Evolutionary conservation across 192 early-diverging fungal species (phyloP), one percentile per base, ranked within the genome.

Genomic region (Coemansia sp.): DNA sequence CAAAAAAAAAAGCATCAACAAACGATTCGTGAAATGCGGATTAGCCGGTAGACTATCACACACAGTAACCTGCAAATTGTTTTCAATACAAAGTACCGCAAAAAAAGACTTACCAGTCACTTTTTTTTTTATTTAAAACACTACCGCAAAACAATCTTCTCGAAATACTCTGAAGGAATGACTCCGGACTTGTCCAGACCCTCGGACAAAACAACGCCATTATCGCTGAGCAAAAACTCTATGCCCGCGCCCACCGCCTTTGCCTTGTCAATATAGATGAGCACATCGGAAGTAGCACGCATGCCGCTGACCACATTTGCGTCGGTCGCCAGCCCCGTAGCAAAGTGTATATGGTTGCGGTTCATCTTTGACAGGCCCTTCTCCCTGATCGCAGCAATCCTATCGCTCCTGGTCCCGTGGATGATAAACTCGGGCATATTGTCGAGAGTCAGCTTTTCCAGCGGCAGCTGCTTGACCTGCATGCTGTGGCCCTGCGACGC

Each of bases 291-390:
- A 8, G 71, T 66, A 10, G 31, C 54, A 16, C 94, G 71, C 88
- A 98, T 93, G 33, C 82, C 89, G 50, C 89, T 92, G 51, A 86
- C 88, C 14, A 95, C 92, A 11, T 71, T 81, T 16, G 66, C 38
- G 27, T 89, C 88, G 3, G 86, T 87, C 4, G 70, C 83, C 53
- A 83, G 65, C 0, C 92, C 92, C 4, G 78, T 52, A 1, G 94
- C 91, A 73, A 92, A 90, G 60, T 98, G 95, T 51, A 98, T 94
- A 75, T 98, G 93, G 28, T 90, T 92, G 38, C 95, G 84, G 27
- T 42, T 51, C 94, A 98, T 98, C 29, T 62, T 73, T 6, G 73
- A 84, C 28, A 96, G 78, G 6, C 94, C 93, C 10, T 68, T 19
- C 33, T 71, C 44, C 27, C 73, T 77, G 59, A 85, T 81, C 33